Evolutionary conservation across 1,284 basidiomycete species (phyloP).

Genomic region (Pterulicium gracile): DNA sequence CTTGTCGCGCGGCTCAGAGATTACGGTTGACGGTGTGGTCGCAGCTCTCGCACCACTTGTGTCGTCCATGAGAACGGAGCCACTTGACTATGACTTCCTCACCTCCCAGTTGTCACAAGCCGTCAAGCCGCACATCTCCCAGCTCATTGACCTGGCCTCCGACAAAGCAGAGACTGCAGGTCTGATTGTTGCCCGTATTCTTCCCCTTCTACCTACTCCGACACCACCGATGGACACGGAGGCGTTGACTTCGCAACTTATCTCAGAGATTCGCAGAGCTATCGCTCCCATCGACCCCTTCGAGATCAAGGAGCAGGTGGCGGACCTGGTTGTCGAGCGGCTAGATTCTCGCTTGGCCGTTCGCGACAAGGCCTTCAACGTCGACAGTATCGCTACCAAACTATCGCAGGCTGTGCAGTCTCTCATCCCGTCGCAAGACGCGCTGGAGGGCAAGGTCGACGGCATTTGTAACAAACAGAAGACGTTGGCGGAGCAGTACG

Average conservation of each 20-base stretch:
- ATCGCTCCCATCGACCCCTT: slow-evolving; percentile 70
- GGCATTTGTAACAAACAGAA: slow-evolving; percentile 31
- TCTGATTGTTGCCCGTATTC: slow-evolving; percentile 64
- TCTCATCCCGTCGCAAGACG: slow-evolving; percentile 25
- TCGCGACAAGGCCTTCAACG: slow-evolving; percentile 57
- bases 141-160: slow-evolving; percentile 76
- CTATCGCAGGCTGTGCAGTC: slow-evolving; percentile 29
- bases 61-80: slow-evolving; percentile 43
- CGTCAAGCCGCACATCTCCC: slow-evolving; percentile 77
- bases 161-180: slow-evolving; percentile 78
- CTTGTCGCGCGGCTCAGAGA: slow-evolving; percentile 20
- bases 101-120: slow-evolving; percentile 67
- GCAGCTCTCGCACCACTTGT: slow-evolving; percentile 51
- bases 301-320: slow-evolving; percentile 77
- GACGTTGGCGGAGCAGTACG: slow-evolving; percentile 25
- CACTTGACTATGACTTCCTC: slow-evolving; percentile 66
- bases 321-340: slow-evolving; percentile 74
- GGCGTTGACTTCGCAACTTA: slow-evolving; percentile 44
- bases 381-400: slow-evolving; percentile 41
- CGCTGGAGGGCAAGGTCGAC: slow-evolving; percentile 26
- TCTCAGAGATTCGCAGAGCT: slow-evolving; percentile 53
- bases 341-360: slow-evolving; percentile 69
- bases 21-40: slow-evolving; percentile 52
- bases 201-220: slow-evolving; percentile 47
- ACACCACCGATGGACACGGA: slow-evolving; percentile 39